Conservation (phyloP, 129 eudicot species). For the Flaveria linearis region DNA sequence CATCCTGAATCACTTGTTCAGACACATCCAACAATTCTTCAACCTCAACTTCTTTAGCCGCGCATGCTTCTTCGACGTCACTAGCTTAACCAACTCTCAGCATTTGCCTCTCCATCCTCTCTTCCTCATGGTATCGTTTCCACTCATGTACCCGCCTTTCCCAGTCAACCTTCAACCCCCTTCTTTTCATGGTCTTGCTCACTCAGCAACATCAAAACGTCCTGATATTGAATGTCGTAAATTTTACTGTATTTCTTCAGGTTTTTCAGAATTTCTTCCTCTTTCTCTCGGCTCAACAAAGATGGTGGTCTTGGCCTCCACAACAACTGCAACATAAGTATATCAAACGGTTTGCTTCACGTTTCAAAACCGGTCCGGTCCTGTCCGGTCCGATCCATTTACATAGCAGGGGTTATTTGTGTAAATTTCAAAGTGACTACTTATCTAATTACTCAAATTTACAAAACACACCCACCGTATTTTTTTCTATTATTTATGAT, state of each 20-base stretch:
- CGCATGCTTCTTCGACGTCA: slow-evolving; percentile 3
- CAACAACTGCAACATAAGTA: slow-evolving; percentile 42
- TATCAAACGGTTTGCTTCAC: neutral
- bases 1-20: slow-evolving; percentile 47
- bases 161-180: slow-evolving; percentile 77
- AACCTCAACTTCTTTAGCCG: slow-evolving; percentile 73
- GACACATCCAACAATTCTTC: slow-evolving; percentile 63
- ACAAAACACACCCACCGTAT: too few species aligned
- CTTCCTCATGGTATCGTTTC: slow-evolving; percentile 61
- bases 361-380: too few species aligned
- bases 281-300: slow-evolving; percentile 71
- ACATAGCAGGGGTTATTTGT: too few species aligned
- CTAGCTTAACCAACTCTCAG: too few species aligned
- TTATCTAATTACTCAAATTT: too few species aligned
- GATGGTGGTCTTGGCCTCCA: slow-evolving; percentile 96
- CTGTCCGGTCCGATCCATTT: too few species aligned
- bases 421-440: too few species aligned
- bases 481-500: too few species aligned
- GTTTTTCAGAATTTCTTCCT: slow-evolving; percentile 76
- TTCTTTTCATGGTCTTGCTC: slow-evolving; percentile 82
- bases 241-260: slow-evolving; percentile 78
- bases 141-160: slow-evolving; percentile 63
- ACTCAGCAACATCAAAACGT: slow-evolving; percentile 58
- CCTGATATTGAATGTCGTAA: slow-evolving; percentile 83
- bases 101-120: slow-evolving; percentile 38